Percentiles rank a stretch among this genome's conserved stretches.
These are phyloP conservation scores for Pleurostoma richardsiae DNA, from an alignment of 2,329 filamentous ascomycete genomes.

Conservation along the genomic window DNA sequence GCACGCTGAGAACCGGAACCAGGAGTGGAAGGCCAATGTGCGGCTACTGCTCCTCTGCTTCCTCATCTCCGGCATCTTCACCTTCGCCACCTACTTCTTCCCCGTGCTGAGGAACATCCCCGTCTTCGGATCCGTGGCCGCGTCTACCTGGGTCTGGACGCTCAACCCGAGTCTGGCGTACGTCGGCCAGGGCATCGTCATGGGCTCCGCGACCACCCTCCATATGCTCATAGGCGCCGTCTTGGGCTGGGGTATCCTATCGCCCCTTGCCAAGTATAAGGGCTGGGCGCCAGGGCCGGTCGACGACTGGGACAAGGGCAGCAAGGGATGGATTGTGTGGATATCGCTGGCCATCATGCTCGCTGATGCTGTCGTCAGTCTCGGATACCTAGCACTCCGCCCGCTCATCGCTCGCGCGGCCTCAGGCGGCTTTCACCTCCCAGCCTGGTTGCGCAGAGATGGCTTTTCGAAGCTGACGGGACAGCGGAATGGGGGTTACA, in stretches of 20 bases:
- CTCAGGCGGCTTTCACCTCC: neutral
- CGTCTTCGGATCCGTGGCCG: constrained; percentile 71
- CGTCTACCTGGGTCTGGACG: constrained; percentile 85
- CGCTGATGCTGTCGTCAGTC: constrained; percentile 82
- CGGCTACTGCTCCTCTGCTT: constrained; percentile 53
- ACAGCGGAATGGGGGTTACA: constrained; percentile 12
- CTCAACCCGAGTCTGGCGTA: constrained; percentile 97
- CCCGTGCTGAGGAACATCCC: constrained; percentile 82
- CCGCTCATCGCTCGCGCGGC: constrained; percentile 42
- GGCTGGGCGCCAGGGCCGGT: constrained; percentile 90
- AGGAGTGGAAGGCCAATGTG: constrained; percentile 40
- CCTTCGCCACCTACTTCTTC: constrained; percentile 83
- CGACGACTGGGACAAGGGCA: constrained; percentile 83
- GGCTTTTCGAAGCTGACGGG: constrained; percentile 1
- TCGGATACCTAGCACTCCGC: constrained; percentile 70
- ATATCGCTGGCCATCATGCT: constrained; percentile 95
- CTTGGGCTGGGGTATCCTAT: constrained; percentile 85
- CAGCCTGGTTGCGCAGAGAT: neutral
- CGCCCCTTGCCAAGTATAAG: constrained; percentile 76
- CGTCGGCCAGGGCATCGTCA: constrained; percentile 95
- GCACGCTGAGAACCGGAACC: constrained; percentile 23
- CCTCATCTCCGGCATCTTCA: constrained; percentile 59
- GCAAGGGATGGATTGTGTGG: constrained; percentile 99
- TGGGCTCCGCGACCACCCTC: constrained; percentile 91
- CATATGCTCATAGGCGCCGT: constrained; percentile 93